Conservation (phyloP, 306 rosid genomes). For the Pyrus betulifolia region DNA sequence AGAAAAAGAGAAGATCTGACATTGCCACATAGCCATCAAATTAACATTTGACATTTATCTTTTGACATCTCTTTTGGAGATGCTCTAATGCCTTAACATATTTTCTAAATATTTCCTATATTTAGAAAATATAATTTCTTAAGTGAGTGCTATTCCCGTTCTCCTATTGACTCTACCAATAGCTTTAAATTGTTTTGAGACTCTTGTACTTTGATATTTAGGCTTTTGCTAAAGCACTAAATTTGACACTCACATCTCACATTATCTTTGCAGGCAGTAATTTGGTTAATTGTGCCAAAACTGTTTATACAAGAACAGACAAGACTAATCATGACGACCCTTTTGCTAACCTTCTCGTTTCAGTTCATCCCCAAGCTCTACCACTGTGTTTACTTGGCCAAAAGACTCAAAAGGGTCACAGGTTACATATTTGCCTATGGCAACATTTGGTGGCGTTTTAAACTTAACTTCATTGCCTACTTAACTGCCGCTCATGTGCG, state of each 20-base stretch:
- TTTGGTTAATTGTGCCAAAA: conserved; percentile 23
- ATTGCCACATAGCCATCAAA: too few relatives aligned
- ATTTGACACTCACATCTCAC: not conserved
- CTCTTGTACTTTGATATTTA: too few relatives aligned
- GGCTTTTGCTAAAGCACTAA: too few relatives aligned
- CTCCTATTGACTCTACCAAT: too few relatives aligned
- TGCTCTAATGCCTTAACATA: too few relatives aligned
- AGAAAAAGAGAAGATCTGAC: too few relatives aligned
- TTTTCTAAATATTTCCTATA: too few relatives aligned
- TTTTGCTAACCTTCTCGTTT: conserved; percentile 19
- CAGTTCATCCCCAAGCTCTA: conserved; percentile 29
- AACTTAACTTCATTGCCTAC: conserved; percentile 26
- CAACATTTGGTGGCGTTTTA: conserved; percentile 31
- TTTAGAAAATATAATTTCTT: too few relatives aligned
- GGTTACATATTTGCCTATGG: conserved; percentile 32
- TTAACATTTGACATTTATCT: too few relatives aligned
- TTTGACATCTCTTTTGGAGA: too few relatives aligned
- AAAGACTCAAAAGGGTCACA: conserved; percentile 24
- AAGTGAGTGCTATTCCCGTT: too few relatives aligned
- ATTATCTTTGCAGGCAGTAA: conserved; percentile 7
- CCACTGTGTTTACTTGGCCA: conserved; percentile 25
- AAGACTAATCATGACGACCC: conserved; percentile 10
- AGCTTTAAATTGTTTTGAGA: too few relatives aligned
- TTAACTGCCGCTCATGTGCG: conserved; percentile 29
- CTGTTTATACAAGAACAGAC: conserved; percentile 16